Conservation (phyloP, 176 grass and related monocot genomes). For the Bolboschoenus planiculmis region DNA sequence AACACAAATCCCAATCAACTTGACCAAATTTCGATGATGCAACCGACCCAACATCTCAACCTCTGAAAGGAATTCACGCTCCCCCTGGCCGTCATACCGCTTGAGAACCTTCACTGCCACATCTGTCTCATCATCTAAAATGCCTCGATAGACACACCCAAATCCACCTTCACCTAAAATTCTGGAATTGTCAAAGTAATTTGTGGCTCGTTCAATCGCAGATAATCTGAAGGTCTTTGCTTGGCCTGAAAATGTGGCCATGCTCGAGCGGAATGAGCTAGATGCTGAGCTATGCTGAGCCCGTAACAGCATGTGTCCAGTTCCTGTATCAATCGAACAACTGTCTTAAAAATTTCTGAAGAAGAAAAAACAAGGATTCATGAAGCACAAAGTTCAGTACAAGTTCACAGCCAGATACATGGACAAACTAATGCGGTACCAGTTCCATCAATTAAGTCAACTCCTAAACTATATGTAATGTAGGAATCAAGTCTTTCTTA, state of each 20-base stretch:
- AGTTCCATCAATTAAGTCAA: neutral
- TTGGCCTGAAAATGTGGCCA: slow-evolving; percentile 58
- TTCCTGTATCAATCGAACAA: slow-evolving; percentile 36
- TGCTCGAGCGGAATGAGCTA: slow-evolving; percentile 62
- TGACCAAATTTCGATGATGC: slow-evolving; percentile 96
- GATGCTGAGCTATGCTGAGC: slow-evolving; percentile 58
- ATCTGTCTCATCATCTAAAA: slow-evolving; percentile 57
- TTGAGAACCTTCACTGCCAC: slow-evolving; percentile 95
- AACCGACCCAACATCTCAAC: slow-evolving; percentile 95
- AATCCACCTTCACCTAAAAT: slow-evolving; percentile 97
- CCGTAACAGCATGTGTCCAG: slow-evolving; percentile 41
- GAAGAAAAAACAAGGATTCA: neutral
- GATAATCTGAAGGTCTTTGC: slow-evolving; percentile 61
- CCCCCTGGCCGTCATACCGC: slow-evolving; percentile 72
- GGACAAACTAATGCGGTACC: neutral
- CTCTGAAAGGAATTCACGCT: slow-evolving; percentile 86
- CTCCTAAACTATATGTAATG: neutral
- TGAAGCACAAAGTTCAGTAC: neutral
- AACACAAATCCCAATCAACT: slow-evolving; percentile 81
- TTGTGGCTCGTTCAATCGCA: slow-evolving; percentile 81
- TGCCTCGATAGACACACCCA: slow-evolving; percentile 77
- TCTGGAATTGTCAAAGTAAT: slow-evolving; percentile 58
- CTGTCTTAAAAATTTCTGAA: neutral
- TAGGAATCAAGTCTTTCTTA: neutral
- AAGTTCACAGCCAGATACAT: neutral